Base-by-base conservation (phyloP, 2,329 filamentous ascomycete species). In the Domatiomyces catenatus region DNA sequence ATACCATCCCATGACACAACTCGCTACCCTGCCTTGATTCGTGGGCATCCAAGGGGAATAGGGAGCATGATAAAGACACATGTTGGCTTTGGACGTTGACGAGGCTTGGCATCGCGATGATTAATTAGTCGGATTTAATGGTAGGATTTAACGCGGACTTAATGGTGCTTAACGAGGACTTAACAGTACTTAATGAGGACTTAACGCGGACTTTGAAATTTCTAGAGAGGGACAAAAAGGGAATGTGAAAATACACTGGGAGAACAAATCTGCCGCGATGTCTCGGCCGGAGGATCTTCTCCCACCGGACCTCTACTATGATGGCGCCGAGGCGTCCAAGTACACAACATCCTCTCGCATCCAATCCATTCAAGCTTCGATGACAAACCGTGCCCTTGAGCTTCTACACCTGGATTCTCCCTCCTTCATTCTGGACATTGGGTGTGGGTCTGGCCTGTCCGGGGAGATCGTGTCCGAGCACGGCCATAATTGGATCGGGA, bases 291-390 rank as follows among this genome's bases (percentile, higher is more conserved):
- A 98, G 75, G 92, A 98, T 71, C 84, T 80, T 58, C 81, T 96
- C 86, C 86, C 89, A 48, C 90, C 92, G 58, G 92, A 98, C 71
- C 83, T 96, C 64, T 93, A 94, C 74, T 98, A 98, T 76, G 84
- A 95, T 74, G 90, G 96, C 71, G 75, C 76, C 67, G 90, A 95
- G 74, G 90, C 92, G 28, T 84, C 86, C 66, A 96, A 96, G 75
- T 98, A 98, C 74, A 96, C 92, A 7, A 95, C 90, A 3, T 90
- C 82, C 56, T 94, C 88, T 3, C 87, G 92, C 56, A 96, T 98
- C 64, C 86, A 92, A 63, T 88, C 86, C 60, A 94, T 98, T 61
- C 92, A 98, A 68, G 84, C 89, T 0, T 79, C 81, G 55, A 98
- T 98, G 92, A 94, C 92, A 24, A 77, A 87, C 60, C 85, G 92